These are phyloP conservation scores for Sabuloglossum arenarium DNA, from an alignment of 495 filamentous ascomycete species.

Conservation along the genomic window DNA sequence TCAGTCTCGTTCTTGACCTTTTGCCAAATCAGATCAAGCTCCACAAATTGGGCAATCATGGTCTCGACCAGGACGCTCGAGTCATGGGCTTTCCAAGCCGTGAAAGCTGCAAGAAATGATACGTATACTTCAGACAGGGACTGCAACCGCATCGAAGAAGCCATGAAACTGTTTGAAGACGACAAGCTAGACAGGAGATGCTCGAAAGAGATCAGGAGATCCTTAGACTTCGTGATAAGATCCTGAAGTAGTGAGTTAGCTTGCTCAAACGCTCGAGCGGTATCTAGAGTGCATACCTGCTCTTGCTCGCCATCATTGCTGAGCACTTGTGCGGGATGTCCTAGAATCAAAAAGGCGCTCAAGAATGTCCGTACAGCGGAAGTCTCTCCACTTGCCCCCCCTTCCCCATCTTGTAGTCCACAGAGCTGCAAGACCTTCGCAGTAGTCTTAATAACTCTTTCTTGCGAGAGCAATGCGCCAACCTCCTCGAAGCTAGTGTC, in stretches of 20 bases:
- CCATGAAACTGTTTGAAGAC: conserved; percentile 13
- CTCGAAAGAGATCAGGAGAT: conserved; percentile 67
- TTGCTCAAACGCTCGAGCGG: neutral
- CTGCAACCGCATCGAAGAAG: conserved; percentile 24
- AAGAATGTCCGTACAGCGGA: conserved; percentile 75
- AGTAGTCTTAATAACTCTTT: conserved; percentile 47
- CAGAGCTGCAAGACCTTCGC: conserved; percentile 55
- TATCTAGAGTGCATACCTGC: conserved; percentile 26
- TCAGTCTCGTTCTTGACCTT: conserved; percentile 80
- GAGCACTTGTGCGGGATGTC: conserved; percentile 77
- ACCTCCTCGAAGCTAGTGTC: conserved; percentile 69
- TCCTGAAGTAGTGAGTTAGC: conserved; percentile 30
- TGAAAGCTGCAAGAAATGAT: conserved; percentile 77
- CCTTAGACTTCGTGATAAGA: conserved; percentile 69
- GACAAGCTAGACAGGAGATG: conserved; percentile 37
- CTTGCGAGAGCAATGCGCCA: conserved; percentile 51
- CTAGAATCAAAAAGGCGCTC: conserved; percentile 79
- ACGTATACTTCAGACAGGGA: conserved; percentile 49
- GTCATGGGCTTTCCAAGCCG: conserved; percentile 87
- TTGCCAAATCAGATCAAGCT: conserved; percentile 89
- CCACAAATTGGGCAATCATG: conserved; percentile 90
- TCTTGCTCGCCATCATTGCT: conserved; percentile 71
- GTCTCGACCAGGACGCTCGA: conserved; percentile 75
- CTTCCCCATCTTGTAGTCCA: conserved; percentile 48
- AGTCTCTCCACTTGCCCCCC: conserved; percentile 48